Base-by-base conservation (phyloP, 208 protist genomes). In the Trypanosoma congolense region DNA sequence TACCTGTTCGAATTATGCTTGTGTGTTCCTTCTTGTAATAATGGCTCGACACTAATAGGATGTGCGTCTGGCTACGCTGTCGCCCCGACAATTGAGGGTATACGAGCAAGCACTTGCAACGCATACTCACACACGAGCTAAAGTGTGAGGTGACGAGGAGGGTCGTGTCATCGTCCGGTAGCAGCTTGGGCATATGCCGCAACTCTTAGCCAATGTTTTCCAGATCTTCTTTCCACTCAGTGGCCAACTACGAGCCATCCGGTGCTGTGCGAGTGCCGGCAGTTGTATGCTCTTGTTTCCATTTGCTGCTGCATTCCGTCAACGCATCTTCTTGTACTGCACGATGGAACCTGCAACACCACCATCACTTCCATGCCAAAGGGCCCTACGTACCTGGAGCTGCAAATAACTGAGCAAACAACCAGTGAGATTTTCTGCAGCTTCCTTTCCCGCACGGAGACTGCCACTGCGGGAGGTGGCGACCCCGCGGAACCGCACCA, bases 211-310 rank as follows among this genome's bases (percentile, higher is more conserved):
- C 70, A 90, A 49, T 90, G 82, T 61, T 94, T 94, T 44, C 87
- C 87, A 4, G 78, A 90, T 63, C 81, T 79, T 0, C 73, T 94
- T 44, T 76, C 83, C 0, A 46, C 69, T 19, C 81, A 89, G 25
- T 94, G 87, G 87, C 83, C 83, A 0, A 65, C 70, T 24, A 92
- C 83, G 10, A 53, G 68, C 43, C 81, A 91, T 48, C 79, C 80
- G 2, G 73, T 85, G n/a, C 71, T 75, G 2, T 88, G 79, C 52
- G 83, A 94, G 56, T 90, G 80, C 53, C 75, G 74, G 21, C 83
- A 94, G 68, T 66, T 94, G 18, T 94, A 94, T 63, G 74, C 73
- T 10, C 80, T 94, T 0, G 87, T 92, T 19, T 80, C 71, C 28
- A 56, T 92, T 21, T 90, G 83, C 70, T 92, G 87, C 73, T 94